phyloP scores from a whole-genome alignment of 78 protist genomes.

The Thecamonas trahens region DNA sequence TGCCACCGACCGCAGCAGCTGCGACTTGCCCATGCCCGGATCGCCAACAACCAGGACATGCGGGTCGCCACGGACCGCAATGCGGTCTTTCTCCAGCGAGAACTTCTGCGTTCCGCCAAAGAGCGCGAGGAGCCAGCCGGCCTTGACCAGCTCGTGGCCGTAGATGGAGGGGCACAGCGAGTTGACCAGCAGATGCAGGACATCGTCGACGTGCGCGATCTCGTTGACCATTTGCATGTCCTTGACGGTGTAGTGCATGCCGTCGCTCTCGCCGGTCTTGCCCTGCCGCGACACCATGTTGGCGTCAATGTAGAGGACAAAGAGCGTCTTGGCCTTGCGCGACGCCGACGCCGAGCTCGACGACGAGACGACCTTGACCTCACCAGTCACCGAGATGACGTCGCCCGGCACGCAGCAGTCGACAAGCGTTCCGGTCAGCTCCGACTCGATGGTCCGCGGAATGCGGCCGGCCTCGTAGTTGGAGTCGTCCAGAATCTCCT shows the following conservation, averaged over 20 bases:
- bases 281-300: constrained; percentile 47
- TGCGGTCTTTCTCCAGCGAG: constrained; percentile 8
- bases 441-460: constrained; percentile 68
- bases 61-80: constrained; percentile 77
- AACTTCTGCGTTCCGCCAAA: constrained; percentile 83
- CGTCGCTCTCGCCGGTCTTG: constrained; percentile 22
- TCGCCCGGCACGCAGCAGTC: constrained; percentile 89
- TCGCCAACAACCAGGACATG: constrained; percentile 97
- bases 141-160: constrained; percentile 77
- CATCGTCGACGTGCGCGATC: constrained; percentile 7
- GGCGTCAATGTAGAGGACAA: constrained; percentile 52
- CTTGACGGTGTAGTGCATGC: constrained; percentile 28
- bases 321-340: constrained; percentile 10
- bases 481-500: constrained; percentile 66
- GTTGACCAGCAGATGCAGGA: constrained; percentile 82
- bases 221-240: constrained; percentile 39
- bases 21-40: constrained; percentile 96
- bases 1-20: constrained; percentile 73
- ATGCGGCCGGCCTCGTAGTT: constrained; percentile 69
- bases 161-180: constrained; percentile 92
- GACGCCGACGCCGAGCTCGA: neutral
- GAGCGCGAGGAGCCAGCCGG: constrained; percentile 89
- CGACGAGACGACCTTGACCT: constrained; percentile 58
- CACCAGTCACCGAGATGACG: constrained; percentile 76
- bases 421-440: constrained; percentile 3